A percentile compares a stretch with the other conserved stretches of the same genome.
These are phyloP conservation scores for Rubus parviflorus DNA, from an alignment of 306 rosid species.

Conservation along the genomic window DNA sequence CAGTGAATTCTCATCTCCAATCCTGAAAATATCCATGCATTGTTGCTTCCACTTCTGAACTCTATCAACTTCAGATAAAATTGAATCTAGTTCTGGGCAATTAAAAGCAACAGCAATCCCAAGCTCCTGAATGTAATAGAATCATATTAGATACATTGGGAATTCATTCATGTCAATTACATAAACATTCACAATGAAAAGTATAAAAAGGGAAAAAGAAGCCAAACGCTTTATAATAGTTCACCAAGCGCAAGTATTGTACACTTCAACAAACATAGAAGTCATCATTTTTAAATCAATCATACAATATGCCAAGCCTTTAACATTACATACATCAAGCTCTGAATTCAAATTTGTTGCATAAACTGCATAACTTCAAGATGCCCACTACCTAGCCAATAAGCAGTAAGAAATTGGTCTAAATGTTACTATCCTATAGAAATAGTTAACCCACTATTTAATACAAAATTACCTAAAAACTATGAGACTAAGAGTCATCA, in stretches of 20 bases:
- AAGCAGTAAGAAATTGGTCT: background rate
- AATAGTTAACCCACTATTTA: background rate
- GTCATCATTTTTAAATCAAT: background rate
- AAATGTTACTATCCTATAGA: background rate
- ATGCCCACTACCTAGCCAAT: background rate
- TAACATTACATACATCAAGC: background rate
- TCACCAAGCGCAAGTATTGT: conserved; percentile 11
- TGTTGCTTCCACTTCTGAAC: conserved; percentile 79
- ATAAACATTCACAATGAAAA: background rate
- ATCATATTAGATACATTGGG: conserved; percentile 26
- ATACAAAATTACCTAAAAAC: background rate
- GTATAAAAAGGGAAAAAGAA: background rate
- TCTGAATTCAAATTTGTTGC: background rate
- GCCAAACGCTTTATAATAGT: conserved; percentile 15
- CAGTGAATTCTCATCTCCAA: conserved; percentile 52
- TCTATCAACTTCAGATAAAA: conserved; percentile 74
- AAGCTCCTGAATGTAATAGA: conserved; percentile 54
- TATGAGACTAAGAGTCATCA: background rate
- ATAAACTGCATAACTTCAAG: background rate
- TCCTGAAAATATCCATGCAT: conserved; percentile 48
- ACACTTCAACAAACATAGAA: background rate
- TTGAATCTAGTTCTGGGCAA: conserved; percentile 65
- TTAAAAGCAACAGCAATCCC: conserved; percentile 64
- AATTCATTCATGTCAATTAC: conserved; percentile 20
- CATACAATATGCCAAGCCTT: background rate